Base-by-base conservation (phyloP, 169 alveolate genomes). In the Plasmodium vivax region DNA sequence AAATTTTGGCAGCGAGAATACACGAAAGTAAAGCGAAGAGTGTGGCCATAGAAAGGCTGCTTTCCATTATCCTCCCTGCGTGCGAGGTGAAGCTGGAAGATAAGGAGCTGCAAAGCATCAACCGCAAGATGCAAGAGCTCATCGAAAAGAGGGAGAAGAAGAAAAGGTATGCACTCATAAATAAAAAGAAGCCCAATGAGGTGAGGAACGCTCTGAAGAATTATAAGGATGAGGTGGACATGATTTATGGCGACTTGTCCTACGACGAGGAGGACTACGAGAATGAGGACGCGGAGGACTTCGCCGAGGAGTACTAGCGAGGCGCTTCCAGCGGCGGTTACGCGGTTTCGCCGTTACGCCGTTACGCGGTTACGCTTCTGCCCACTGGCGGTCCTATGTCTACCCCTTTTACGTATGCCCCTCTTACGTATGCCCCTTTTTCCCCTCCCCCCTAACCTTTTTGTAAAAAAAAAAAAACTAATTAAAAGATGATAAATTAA, bases 141-240 rank as follows among this genome's bases (percentile, higher is more conserved):
- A 79, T 85, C 56, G 62, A 75, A 47, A 45, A 85, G 41, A 85
- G 87, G 43, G 85, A 85, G 45, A 85, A 85, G 43, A 77, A 77
- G 54, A 75, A 85, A 85, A 85, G 93, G 62, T 75, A 85, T 41
- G 85, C 93, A 2, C 85, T 47, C 23, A 56, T 85, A 75, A 85
- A 85, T 85, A 85, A 85, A 75, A 85, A 85, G 30, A 85, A 85
- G 27, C 93, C 93, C 79, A 85, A 85, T 71, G 94, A 88, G 91
- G 97, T 95, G 51, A 85, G 92, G 23, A 62, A 95, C 41, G 79
- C 96, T 32, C 77, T 92, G 68, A 95, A 92, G 73, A 96, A 95
- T 94, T 96, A 96, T 88, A 87, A 96, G 93, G 97, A 96, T 58
- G 97, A 96, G 82, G 96, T 96, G 12, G 97, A 96, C 83, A 95